phyloP scores from a whole-genome alignment of 495 filamentous ascomycete genomes.

The Aspergillus carlsbadensis region DNA sequence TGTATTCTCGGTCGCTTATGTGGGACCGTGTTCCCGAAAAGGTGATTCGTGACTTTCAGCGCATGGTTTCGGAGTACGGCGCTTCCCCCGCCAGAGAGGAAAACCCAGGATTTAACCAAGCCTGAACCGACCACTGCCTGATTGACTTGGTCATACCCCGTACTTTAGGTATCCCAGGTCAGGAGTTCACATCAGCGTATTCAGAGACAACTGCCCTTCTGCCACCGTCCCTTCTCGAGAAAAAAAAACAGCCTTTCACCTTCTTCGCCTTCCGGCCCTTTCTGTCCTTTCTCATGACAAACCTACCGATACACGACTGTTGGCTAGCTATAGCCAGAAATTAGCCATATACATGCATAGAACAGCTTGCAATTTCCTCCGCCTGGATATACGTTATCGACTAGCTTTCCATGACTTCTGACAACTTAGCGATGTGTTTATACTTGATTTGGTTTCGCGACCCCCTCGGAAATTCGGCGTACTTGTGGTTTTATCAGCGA shows the following conservation, averaged over 20 bases:
- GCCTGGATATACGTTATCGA: conserved; percentile 26
- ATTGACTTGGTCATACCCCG: background rate
- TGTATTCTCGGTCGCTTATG: conserved; percentile 89
- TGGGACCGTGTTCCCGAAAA: conserved; percentile 93
- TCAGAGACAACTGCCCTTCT: conserved; percentile 9
- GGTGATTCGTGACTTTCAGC: conserved; percentile 87
- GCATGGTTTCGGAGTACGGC: conserved; percentile 69
- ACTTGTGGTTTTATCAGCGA: conserved; percentile 13
- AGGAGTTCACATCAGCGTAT: conserved; percentile 1
- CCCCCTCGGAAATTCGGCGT: conserved; percentile 23
- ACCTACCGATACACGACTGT: conserved; percentile 20
- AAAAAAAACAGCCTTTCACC: conserved; percentile 14
- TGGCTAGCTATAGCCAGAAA: conserved; percentile 22
- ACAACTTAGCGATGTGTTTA: conserved; percentile 27
- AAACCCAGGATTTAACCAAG: conserved; percentile 29
- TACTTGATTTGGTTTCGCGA: conserved; percentile 15
- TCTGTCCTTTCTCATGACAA: conserved; percentile 14
- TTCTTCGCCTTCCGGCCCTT: conserved; percentile 12
- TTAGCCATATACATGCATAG: conserved; percentile 31
- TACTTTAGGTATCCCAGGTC: conserved; percentile 5
- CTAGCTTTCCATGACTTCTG: conserved; percentile 18
- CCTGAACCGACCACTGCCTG: conserved; percentile 22
- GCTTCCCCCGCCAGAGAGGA: conserved; percentile 38
- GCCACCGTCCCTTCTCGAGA: conserved; percentile 6
- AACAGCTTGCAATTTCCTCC: conserved; percentile 25